phyloP scores from a whole-genome alignment of 225 moss, liverwort and hornwort species.

The Bryum argenteum region DNA sequence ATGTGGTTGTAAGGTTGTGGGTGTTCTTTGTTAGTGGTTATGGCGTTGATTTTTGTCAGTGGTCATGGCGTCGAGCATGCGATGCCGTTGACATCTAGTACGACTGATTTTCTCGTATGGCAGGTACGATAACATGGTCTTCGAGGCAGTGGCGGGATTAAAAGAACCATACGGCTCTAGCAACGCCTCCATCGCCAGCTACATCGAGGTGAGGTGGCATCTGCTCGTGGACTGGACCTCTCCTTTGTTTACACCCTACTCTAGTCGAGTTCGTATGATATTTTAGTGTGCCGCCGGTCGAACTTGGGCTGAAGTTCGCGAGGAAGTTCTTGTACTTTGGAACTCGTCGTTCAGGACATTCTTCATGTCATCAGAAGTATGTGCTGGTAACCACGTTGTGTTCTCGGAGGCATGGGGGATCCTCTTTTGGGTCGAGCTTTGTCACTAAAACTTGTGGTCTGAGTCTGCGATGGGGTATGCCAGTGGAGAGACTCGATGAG shows the following conservation, averaged over 20 bases:
- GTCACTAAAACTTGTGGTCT: conserved; percentile 18
- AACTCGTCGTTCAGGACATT: conserved; percentile 11
- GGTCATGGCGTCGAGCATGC: conserved; percentile 13
- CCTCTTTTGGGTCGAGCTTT: conserved; percentile 24
- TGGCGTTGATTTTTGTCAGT: conserved; percentile 8
- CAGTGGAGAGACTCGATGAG: conserved; percentile 23
- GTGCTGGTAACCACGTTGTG: conserved; percentile 18
- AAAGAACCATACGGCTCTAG: conserved; percentile 98
- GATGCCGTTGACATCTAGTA: conserved; percentile 22
- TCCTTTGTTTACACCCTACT: conserved; percentile 21
- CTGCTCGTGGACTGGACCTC: conserved; percentile 33
- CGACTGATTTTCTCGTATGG: conserved; percentile 25
- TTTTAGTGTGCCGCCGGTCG: background rate
- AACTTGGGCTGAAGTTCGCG: no score
- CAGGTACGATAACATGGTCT: conserved; percentile 93
- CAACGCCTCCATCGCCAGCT: conserved; percentile 92
- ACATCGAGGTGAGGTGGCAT: conserved; percentile 77
- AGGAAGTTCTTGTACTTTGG: background rate
- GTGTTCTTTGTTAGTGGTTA: conserved; percentile 8
- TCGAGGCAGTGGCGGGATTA: conserved; percentile 83
- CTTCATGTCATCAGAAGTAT: conserved; percentile 3
- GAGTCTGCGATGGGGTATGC: conserved; percentile 23
- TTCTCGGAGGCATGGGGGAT: conserved; percentile 26
- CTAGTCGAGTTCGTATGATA: conserved; percentile 26
- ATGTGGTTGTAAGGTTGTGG: conserved; percentile 17